Percentiles rank a stretch among this genome's conserved stretches.
These are phyloP conservation scores for Dryas alaskensis DNA, from an alignment of 306 rosid species.

Conservation along the genomic window DNA sequence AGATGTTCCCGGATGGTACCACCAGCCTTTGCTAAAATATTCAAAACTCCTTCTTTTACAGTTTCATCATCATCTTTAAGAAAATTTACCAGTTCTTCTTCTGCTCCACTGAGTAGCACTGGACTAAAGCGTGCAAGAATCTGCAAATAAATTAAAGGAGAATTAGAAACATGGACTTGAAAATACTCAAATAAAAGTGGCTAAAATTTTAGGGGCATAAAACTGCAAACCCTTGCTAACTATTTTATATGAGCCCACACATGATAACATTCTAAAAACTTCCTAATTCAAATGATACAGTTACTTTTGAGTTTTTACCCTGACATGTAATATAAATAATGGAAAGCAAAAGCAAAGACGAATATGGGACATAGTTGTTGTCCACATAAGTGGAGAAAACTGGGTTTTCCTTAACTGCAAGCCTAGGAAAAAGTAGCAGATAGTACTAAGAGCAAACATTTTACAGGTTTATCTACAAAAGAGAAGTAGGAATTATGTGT, in stretches of 20 bases:
- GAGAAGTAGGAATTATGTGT: conserved; percentile 21
- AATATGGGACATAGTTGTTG: neutral
- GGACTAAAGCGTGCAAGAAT: conserved; percentile 90
- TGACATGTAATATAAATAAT: conserved; percentile 8
- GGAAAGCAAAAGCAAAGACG: neutral
- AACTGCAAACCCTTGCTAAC: conserved; percentile 17
- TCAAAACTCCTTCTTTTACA: conserved; percentile 80
- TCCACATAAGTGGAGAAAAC: neutral
- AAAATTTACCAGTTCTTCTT: conserved; percentile 69
- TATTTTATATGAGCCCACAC: neutral
- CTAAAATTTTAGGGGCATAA: conserved; percentile 4
- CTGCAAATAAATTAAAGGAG: conserved; percentile 34
- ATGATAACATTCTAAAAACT: neutral
- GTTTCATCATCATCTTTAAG: conserved; percentile 80
- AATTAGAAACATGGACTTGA: neutral
- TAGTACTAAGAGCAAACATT: neutral
- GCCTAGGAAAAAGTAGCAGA: neutral
- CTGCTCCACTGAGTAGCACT: conserved; percentile 69
- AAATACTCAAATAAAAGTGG: neutral
- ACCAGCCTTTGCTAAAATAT: conserved; percentile 87
- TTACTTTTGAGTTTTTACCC: neutral
- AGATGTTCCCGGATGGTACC: conserved; percentile 86
- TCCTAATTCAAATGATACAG: neutral
- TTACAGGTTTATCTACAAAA: neutral
- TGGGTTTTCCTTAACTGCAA: neutral